phyloP scores from a whole-genome alignment of 2,329 filamentous ascomycete genomes.

The Penicillium sp. region DNA sequence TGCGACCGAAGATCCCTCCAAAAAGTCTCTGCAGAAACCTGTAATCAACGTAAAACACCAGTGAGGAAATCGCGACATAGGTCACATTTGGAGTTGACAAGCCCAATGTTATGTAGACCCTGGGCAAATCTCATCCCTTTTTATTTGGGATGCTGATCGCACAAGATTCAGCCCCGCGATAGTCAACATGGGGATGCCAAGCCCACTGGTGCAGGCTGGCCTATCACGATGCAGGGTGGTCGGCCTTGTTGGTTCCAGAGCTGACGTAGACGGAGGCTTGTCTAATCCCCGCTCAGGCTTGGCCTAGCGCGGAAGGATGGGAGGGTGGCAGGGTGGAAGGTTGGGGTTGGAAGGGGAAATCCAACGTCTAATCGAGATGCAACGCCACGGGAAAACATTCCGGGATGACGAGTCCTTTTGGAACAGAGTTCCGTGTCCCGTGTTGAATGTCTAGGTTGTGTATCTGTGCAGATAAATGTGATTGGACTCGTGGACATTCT shows the following conservation, averaged over 20 bases:
- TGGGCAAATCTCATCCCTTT: not conserved
- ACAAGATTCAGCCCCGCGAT: constrained; percentile 1
- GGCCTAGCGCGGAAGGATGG: constrained; percentile 7
- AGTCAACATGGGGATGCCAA: constrained; percentile 13
- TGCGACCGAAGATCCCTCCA: constrained; percentile 9
- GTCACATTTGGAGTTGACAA: not conserved
- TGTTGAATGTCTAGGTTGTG: not conserved
- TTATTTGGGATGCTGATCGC: not conserved
- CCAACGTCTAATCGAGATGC: constrained; percentile 3
- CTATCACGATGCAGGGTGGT: constrained; percentile 10
- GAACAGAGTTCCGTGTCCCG: constrained; percentile 6
- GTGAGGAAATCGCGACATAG: not conserved
- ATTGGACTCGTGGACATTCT: not conserved
- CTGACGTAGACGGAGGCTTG: constrained; percentile 16
- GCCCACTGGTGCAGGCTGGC: constrained; percentile 2
- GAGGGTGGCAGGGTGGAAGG: constrained; percentile 12
- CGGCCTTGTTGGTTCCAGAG: constrained; percentile 8
- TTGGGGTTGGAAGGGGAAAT: constrained; percentile 1
- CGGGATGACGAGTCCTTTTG: constrained; percentile 17
- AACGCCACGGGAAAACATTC: constrained; percentile 13
- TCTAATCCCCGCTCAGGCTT: constrained; percentile 7
- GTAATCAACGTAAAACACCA: constrained; percentile 10
- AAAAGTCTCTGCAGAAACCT: not conserved
- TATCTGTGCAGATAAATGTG: not conserved
- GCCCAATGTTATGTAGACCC: not conserved